Evolutionary conservation across 2,329 filamentous ascomycete species (phyloP), one percentile per base, ranked within the genome.

Genomic region (Ceratocystis papillata): DNA sequence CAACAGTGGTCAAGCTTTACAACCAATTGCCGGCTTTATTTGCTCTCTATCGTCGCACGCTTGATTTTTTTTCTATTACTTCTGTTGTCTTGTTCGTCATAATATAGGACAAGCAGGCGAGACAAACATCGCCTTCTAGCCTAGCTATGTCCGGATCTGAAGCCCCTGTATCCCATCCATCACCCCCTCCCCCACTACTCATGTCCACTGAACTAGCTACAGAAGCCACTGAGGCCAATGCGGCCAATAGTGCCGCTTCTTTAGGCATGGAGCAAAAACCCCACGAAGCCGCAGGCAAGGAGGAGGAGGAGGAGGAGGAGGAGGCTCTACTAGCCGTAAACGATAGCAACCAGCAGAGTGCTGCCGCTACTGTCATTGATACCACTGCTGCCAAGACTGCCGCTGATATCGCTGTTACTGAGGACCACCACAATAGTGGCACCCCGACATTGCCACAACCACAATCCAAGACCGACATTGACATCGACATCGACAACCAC

Each of bases 231-330:
- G 62, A 64, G 3, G 30, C 62, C 33, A 17, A 46, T 46, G 41
- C 44, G 62, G 15, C 55, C 46, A 28, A 41, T 55, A 41, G 62
- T 41, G 20, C 41, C 25, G 41, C 48, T 12, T 17, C 46, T 64
- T 53, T 33, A 55, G 62, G 62, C 25, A 41, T 50, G 28, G 45
- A 41, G 8, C 46, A 53, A 63, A 63, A 63, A 22, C 8, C 41
- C 55, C 55, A 59, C 55, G 55, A 59, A 48, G 61, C 44, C 33
- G 33, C 44, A 50, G 62, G n/a, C 53, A 30, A 59, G 25, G 55
- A 41, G 37, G 22, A 22, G 22, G 22, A 22, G 33, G 33, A 8
- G 33, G 33, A 37, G 33, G 37, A 12, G 37, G 10, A 15, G 37
- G 3, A 41, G 37, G 37, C 37, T 41, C 37, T 37, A 41, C 46